These are phyloP conservation scores for Saccharomyces paradoxus DNA, from an alignment of 805 yeast genomes.

Conservation along the genomic window DNA sequence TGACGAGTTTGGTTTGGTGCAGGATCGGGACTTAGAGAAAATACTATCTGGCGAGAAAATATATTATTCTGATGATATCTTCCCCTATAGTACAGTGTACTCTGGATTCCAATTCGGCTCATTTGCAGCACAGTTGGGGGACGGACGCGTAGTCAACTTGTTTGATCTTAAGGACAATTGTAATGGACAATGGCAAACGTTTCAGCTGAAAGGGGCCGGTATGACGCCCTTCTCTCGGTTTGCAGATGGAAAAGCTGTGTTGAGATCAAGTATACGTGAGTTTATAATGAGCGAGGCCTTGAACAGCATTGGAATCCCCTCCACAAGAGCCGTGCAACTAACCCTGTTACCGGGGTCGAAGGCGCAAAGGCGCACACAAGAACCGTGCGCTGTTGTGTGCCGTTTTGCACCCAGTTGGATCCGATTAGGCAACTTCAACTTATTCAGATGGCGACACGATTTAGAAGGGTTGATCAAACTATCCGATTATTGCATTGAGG, in stretches of 20 bases:
- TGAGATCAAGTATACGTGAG: constrained; percentile 82
- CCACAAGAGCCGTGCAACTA: constrained; percentile 75
- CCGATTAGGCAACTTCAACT: constrained; percentile 80
- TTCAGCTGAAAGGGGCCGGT: constrained; percentile 91
- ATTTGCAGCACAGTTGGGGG: constrained; percentile 96
- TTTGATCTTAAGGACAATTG: constrained; percentile 61
- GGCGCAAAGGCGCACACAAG: constrained; percentile 60
- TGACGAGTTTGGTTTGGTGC: constrained; percentile 48
- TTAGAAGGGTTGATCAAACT: constrained; percentile 51
- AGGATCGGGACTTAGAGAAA: constrained; percentile 40
- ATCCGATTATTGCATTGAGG: constrained; percentile 63
- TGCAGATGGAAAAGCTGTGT: constrained; percentile 93
- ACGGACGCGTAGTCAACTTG: constrained; percentile 80
- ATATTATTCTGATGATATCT: constrained; percentile 35
- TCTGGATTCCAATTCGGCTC: constrained; percentile 96
- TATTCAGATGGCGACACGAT: constrained; percentile 68
- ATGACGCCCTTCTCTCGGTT: constrained; percentile 85
- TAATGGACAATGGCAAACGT: constrained; percentile 14
- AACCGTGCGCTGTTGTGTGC: constrained; percentile 76
- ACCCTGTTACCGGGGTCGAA: constrained; percentile 63
- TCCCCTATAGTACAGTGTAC: constrained; percentile 85
- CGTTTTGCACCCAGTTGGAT: constrained; percentile 84
- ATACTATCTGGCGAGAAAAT: constrained; percentile 57
- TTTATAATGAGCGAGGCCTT: constrained; percentile 78
- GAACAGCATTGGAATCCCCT: constrained; percentile 73